Evolutionary conservation across 139 green algal genomes (phyloP), one percentile per base, ranked within the genome.

Genomic region (Chlamydomonas sphaeroides): DNA sequence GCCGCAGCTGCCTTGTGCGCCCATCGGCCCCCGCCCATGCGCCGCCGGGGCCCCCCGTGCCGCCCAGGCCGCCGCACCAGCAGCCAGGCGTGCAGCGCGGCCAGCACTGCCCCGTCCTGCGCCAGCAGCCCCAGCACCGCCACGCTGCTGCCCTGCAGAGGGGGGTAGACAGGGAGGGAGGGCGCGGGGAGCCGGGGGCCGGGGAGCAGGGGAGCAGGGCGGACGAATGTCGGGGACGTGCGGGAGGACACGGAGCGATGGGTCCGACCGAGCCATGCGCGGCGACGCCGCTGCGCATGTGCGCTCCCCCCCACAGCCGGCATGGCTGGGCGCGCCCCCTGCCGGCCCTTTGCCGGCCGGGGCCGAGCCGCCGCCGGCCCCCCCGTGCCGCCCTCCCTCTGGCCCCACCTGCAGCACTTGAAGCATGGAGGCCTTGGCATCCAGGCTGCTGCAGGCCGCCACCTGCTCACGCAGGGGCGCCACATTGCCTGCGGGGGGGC

Each of bases 391-490:
- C 20, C 68, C 30, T 17, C 0, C 26, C 59, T n/a, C n/a, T 11
- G 59, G 1, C 30, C 48, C 2, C 74, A 80, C 74, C 74, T 71
- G 59, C 74, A 80, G 57, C 57, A 41, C 74, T 41, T 80, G 74
- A 41, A 80, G 42, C 74, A 80, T 45, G 11, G 57, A n/a, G 59
- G 59, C 38, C 61, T 80, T 80, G n/a, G 74, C 59, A 15, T 80
- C 74, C 59, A 80, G 61, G 18, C 59, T 59, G 5, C 59, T 41
- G 30, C 74, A 80, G 2, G 41, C 18, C 1, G 59, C 57, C 59
- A 80, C 61, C 74, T 80, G 74, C 74, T 80, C 74, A 0, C 59
- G 59, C n/a, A 80, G 74, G 30, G 74, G 74, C 3, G 39, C 74
- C 59, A 70, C 39, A 21, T 80, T 80, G 59, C 74, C 74, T 80